Percentiles rank a stretch among this genome's conserved stretches.
phyloP scores from a whole-genome alignment of 306 rosid species.

The Acacia confusa region DNA sequence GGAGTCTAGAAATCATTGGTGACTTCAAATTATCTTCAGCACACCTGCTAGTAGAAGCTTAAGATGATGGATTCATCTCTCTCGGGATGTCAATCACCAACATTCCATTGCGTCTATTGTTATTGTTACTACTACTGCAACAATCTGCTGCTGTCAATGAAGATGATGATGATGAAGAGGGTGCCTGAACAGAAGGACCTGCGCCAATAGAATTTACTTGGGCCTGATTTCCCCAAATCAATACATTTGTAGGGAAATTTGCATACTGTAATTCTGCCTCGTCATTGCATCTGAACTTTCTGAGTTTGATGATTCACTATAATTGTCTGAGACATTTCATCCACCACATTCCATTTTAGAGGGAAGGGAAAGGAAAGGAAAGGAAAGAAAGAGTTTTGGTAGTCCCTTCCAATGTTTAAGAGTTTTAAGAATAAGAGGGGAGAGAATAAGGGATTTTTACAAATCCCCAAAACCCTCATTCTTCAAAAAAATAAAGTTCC shows the following conservation, averaged over 20 bases:
- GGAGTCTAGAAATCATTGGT: slow-evolving; percentile 54
- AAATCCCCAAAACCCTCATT: no score
- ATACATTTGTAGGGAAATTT: slow-evolving; percentile 71
- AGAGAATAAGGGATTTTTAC: no score
- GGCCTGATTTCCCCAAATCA: slow-evolving; percentile 75
- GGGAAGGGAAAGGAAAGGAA: no score
- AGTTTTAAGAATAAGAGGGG: no score
- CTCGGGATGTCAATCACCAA: slow-evolving; percentile 74
- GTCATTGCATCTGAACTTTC: slow-evolving; percentile 39
- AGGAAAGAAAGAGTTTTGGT: no score
- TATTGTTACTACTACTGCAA: background rate
- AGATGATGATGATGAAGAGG: slow-evolving; percentile 20
- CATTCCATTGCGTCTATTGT: slow-evolving; percentile 37
- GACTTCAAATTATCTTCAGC: slow-evolving; percentile 68
- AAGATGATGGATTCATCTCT: slow-evolving; percentile 41
- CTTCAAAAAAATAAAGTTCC: no score
- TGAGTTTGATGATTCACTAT: slow-evolving; percentile 19
- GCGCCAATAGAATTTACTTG: slow-evolving; percentile 55
- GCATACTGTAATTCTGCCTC: slow-evolving; percentile 48
- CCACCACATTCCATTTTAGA: no score
- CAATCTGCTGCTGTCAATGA: slow-evolving; percentile 27
- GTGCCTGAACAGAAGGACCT: slow-evolving; percentile 36
- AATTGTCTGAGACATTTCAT: slow-evolving; percentile 4
- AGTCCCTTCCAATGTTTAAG: no score
- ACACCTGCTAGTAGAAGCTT: slow-evolving; percentile 47